These are phyloP conservation scores for Solanum verrucosum DNA, from an alignment of 257 asterid species.

Conservation along the genomic window DNA sequence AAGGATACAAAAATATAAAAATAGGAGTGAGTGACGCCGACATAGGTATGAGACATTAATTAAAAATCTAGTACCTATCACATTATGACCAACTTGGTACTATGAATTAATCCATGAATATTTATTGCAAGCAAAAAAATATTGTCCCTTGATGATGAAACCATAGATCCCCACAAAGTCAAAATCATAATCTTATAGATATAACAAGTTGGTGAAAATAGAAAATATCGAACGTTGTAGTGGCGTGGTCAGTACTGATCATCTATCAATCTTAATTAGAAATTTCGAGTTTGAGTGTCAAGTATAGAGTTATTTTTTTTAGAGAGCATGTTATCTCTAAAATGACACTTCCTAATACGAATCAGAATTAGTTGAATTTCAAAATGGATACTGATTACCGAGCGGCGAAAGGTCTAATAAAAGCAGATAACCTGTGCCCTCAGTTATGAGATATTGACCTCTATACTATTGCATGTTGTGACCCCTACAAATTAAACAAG, in stretches of 20 bases:
- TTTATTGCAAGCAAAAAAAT: not conserved
- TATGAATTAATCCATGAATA: not conserved
- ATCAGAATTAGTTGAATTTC: rapidly evolving
- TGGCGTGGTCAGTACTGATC: too few relatives aligned
- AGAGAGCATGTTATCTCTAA: not conserved
- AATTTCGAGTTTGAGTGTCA: rapidly evolving
- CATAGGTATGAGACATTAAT: not conserved
- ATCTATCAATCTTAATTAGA: not conserved
- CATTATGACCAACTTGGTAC: not conserved
- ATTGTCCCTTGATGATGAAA: not conserved
- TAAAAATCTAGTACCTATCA: not conserved
- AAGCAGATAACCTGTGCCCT: constrained; percentile 6
- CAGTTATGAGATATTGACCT: constrained; percentile 6
- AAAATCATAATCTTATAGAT: not conserved
- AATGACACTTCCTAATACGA: rapidly evolving
- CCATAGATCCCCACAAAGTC: not conserved
- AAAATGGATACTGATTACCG: rapidly evolving
- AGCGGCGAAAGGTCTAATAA: not conserved
- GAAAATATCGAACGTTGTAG: not conserved
- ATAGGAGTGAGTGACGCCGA: not conserved
- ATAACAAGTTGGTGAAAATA: not conserved
- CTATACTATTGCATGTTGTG: not conserved
- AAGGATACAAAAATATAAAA: not conserved
- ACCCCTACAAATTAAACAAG: not conserved
- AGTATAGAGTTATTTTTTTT: rapidly evolving